phyloP scores from a whole-genome alignment of 192 early-diverging fungal species.

The Phycomyces blakesleeanus region DNA sequence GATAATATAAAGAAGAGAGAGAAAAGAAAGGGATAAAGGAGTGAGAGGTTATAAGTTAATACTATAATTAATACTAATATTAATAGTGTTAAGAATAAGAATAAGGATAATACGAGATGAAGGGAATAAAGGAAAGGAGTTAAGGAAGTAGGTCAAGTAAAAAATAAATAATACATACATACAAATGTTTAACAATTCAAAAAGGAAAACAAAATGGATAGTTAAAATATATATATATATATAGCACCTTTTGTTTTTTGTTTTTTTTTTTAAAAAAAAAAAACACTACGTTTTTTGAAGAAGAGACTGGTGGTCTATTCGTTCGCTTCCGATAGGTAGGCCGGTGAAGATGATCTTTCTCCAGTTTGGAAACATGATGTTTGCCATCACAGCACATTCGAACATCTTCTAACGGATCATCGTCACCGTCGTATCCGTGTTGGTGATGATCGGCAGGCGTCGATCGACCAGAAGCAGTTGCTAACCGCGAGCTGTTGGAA shows the following conservation, averaged over 20 bases:
- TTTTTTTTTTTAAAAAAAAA: no score
- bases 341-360: constrained; percentile 28
- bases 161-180: no score
- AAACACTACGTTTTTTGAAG: no score
- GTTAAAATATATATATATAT: no score
- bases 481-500: no score
- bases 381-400: constrained; percentile 39
- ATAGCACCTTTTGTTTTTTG: no score
- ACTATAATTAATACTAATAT: no score
- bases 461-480: neutral
- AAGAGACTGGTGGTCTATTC: neutral
- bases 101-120: no score
- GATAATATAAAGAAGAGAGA: neutral
- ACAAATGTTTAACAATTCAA: no score
- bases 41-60: neutral
- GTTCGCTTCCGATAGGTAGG: constrained; percentile 18
- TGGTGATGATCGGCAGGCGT: constrained; percentile 9
- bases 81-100: no score
- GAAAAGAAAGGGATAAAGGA: neutral
- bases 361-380: constrained; percentile 33
- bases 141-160: no score
- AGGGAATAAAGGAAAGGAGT: neutral
- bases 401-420: constrained; percentile 37
- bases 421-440: constrained; percentile 19
- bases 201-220: no score